Evolutionary conservation across 2,329 filamentous ascomycete genomes (phyloP).

Genomic region (Juglanconis oblonga): DNA sequence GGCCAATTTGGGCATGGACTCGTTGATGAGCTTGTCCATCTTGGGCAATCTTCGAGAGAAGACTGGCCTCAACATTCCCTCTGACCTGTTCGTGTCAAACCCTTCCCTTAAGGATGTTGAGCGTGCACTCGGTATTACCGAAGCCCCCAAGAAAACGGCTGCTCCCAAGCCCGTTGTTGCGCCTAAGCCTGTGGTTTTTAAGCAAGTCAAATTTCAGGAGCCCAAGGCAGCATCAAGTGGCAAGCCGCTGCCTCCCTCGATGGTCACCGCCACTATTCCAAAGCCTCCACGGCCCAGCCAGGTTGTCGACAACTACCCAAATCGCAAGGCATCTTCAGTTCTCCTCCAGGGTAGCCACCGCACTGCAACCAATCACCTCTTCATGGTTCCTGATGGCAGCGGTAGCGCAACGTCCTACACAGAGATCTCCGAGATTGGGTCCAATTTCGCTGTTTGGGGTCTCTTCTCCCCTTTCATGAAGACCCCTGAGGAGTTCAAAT

Average conservation of each 20-base stretch:
- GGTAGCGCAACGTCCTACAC: slow-evolving; percentile 67
- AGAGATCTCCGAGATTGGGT: slow-evolving; percentile 51
- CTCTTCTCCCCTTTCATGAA: slow-evolving; percentile 73
- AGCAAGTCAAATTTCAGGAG: slow-evolving; percentile 27
- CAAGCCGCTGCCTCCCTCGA: slow-evolving; percentile 25
- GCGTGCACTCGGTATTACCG: slow-evolving; percentile 55
- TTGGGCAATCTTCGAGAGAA: slow-evolving; percentile 53
- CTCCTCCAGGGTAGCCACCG: slow-evolving; percentile 50
- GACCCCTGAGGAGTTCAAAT: slow-evolving; percentile 62
- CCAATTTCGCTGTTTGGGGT: slow-evolving; percentile 46
- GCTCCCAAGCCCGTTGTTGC: slow-evolving; percentile 20
- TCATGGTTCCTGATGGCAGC: slow-evolving; percentile 54
- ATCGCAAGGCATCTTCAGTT: slow-evolving; percentile 47
- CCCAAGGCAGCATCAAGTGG: slow-evolving; percentile 4
- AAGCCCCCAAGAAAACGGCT: slow-evolving; percentile 35
- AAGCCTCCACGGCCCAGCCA: slow-evolving; percentile 37
- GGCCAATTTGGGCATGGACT: slow-evolving; percentile 58
- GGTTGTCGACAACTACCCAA: slow-evolving; percentile 42
- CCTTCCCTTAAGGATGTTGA: slow-evolving; percentile 64
- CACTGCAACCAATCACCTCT: slow-evolving; percentile 46
- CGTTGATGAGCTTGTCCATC: slow-evolving; percentile 55
- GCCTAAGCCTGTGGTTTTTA: slow-evolving; percentile 23
- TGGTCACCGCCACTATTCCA: slow-evolving; percentile 39
- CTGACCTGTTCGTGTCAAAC: slow-evolving; percentile 60
- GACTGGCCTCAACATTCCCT: slow-evolving; percentile 51